Conservation (phyloP, 306 rosid species). For the Dryas alaskensis region DNA sequence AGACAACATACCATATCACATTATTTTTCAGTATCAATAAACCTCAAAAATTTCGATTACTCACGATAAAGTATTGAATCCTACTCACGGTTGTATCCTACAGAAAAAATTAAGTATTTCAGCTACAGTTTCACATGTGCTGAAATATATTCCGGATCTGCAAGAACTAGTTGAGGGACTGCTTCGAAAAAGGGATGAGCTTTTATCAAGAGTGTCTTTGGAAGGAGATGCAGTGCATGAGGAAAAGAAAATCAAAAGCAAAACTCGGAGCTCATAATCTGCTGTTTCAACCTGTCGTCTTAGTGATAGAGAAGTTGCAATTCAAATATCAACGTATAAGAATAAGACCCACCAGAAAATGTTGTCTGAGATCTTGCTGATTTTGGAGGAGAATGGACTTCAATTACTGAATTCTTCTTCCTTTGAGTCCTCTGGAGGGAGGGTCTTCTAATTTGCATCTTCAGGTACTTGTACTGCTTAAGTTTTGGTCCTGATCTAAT, state of each 20-base stretch:
- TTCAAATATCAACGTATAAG: conserved; percentile 50
- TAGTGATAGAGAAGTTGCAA: conserved; percentile 38
- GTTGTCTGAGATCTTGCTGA: conserved; percentile 41
- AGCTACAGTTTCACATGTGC: conserved; percentile 45
- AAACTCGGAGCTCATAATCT: conserved; percentile 24
- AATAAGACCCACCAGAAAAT: conserved; percentile 8
- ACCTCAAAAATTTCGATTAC: no score
- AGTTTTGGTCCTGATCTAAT: no score
- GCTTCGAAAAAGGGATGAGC: conserved; percentile 43
- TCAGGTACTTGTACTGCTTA: conserved; percentile 27
- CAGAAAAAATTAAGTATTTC: conserved; percentile 74
- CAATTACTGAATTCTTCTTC: conserved; percentile 55
- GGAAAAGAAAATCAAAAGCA: not conserved
- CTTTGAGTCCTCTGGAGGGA: conserved; percentile 52
- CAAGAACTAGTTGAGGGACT: conserved; percentile 53
- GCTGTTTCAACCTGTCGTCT: conserved; percentile 50
- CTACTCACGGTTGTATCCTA: no score
- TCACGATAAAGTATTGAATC: no score
- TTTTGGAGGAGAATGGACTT: conserved; percentile 51
- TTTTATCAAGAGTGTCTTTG: conserved; percentile 27
- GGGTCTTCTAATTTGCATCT: conserved; percentile 55
- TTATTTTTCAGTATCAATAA: no score
- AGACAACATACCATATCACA: no score
- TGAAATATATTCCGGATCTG: conserved; percentile 65
- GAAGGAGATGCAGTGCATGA: conserved; percentile 10